phyloP scores from a whole-genome alignment of 352 stramenopile genomes.

The Pythium aristosporum region DNA sequence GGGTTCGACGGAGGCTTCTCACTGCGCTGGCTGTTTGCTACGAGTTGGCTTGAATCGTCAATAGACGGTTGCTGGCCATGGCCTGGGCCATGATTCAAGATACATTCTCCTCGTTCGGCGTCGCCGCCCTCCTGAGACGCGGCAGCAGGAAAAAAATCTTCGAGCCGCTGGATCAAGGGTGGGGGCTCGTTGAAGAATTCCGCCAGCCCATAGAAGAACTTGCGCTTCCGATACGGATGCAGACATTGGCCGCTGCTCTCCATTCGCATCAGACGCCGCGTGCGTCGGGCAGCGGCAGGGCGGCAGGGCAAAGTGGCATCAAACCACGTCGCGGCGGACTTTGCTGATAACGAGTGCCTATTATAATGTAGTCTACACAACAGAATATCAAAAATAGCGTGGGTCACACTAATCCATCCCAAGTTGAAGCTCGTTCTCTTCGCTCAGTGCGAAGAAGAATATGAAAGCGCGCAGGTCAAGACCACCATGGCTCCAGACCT shows the following conservation, averaged over 20 bases:
- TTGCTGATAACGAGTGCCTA: neutral
- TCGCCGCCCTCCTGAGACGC: neutral
- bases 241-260: constrained; percentile 23
- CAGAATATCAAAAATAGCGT: neutral
- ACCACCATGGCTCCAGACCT: too few relatives aligned
- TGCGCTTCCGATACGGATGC: constrained; percentile 70
- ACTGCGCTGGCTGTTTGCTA: neutral
- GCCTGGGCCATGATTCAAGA: neutral
- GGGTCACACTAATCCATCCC: neutral
- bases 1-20: neutral
- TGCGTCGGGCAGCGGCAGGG: neutral
- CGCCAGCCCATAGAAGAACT: constrained; percentile 71
- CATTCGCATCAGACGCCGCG: neutral
- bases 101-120: neutral
- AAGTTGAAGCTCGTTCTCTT: neutral
- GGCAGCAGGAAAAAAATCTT: constrained; percentile 33
- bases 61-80: neutral
- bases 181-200: constrained; percentile 45
- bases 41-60: neutral
- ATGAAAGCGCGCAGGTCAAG: too few relatives aligned
- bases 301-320: neutral
- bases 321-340: neutral
- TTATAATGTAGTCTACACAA: constrained; percentile 1
- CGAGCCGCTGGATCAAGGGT: constrained; percentile 33
- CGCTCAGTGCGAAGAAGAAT: too few relatives aligned